Evolutionary conservation across 208 protist genomes (phyloP).

Genomic region (Tritrichomonas musculus): DNA sequence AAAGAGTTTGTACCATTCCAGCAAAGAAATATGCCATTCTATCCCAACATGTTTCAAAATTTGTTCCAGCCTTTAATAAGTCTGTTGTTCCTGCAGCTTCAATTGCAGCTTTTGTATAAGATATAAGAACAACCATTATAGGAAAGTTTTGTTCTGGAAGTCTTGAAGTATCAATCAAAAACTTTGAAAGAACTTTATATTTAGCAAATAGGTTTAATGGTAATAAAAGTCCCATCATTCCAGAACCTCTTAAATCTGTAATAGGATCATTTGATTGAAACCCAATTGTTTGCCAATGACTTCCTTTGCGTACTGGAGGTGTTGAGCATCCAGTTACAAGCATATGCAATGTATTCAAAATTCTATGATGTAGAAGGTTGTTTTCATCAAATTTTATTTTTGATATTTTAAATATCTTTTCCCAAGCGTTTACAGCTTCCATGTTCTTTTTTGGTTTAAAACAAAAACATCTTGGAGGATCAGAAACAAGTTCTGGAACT

Average conservation of each 20-base stretch:
- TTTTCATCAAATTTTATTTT: background rate
- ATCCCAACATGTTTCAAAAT: background rate
- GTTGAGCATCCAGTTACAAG: background rate
- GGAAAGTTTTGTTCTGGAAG: background rate
- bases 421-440: background rate
- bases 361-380: background rate
- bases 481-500: background rate
- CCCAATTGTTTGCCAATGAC: background rate
- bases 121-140: background rate
- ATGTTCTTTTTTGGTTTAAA: background rate
- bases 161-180: background rate
- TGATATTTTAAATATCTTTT: background rate
- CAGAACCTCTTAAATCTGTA: background rate
- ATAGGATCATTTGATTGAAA: constrained; percentile 24
- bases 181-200: background rate
- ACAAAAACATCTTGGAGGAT: background rate
- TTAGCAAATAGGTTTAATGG: background rate
- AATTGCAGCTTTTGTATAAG: background rate
- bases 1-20: background rate
- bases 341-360: background rate
- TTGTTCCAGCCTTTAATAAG: background rate
- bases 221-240: background rate
- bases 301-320: background rate
- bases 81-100: background rate
- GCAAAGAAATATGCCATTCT: background rate